phyloP scores from a whole-genome alignment of 495 filamentous ascomycete genomes.

The Trichocladium uniseriatum region DNA sequence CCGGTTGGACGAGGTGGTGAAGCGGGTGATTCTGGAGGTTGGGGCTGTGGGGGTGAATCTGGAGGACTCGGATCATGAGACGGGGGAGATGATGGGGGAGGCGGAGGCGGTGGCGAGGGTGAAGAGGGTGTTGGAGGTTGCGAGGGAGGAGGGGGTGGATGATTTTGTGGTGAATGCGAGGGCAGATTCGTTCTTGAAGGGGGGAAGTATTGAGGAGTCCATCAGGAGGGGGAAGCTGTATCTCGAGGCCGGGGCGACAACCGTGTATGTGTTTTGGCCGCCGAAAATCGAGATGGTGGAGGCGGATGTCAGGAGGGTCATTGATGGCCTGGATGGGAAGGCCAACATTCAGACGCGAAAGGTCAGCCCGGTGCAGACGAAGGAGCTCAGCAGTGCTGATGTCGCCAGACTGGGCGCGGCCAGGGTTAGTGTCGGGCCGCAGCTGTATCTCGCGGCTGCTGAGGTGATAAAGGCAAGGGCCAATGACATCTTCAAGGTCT shows the following conservation, averaged over 20 bases:
- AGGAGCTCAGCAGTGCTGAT: conserved; percentile 23
- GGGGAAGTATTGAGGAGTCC: conserved; percentile 32
- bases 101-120: conserved; percentile 35
- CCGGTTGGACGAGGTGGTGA: conserved; percentile 30
- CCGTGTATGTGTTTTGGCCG: conserved; percentile 37
- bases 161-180: conserved; percentile 46
- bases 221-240: conserved; percentile 37
- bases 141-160: conserved; percentile 31
- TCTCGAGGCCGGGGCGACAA: conserved; percentile 39
- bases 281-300: conserved; percentile 18
- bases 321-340: conserved; percentile 22
- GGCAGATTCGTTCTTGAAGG: conserved; percentile 32
- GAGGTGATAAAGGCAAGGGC: conserved; percentile 7
- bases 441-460: conserved; percentile 9
- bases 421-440: conserved; percentile 37
- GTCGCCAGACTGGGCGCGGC: conserved; percentile 33
- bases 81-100: conserved; percentile 23
- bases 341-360: conserved; percentile 24
- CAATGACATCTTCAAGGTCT: conserved; percentile 4
- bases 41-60: conserved; percentile 45
- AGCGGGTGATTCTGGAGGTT: conserved; percentile 25
- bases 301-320: conserved; percentile 30
- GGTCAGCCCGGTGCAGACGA: conserved; percentile 15
- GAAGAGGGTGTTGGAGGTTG: conserved; percentile 19
- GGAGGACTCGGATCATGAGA: conserved; percentile 37